phyloP scores from a whole-genome alignment of 208 protist genomes.

The Trypanosoma scelopori region DNA sequence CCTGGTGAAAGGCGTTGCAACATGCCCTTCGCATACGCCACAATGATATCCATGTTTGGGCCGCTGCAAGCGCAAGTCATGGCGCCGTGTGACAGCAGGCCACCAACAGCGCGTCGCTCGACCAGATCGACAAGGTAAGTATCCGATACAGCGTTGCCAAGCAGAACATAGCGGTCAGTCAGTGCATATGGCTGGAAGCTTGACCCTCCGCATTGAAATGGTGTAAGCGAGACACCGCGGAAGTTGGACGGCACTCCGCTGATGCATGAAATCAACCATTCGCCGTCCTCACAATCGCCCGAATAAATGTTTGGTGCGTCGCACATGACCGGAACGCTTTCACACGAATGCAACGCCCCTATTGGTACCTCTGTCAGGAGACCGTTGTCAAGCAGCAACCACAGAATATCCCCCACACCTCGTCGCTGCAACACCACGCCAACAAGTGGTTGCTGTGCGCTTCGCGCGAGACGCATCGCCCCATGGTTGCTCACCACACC shows the following conservation, averaged over 20 bases:
- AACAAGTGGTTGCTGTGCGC: constrained; percentile 1
- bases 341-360: background rate
- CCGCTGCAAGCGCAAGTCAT: constrained; percentile 64
- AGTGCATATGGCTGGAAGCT: constrained; percentile 11
- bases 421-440: constrained; percentile 6
- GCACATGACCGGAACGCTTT: background rate
- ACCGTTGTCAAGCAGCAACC: constrained; percentile 29
- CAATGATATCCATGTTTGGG: constrained; percentile 39
- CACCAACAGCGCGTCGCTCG: constrained; percentile 39
- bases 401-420: constrained; percentile 6
- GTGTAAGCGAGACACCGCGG: constrained; percentile 5
- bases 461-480: constrained; percentile 11
- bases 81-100: constrained; percentile 40
- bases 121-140: constrained; percentile 66
- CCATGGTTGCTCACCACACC: background rate
- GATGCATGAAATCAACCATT: constrained; percentile 23
- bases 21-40: constrained; percentile 38
- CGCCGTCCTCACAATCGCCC: constrained; percentile 32
- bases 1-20: constrained; percentile 34
- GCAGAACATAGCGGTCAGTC: constrained; percentile 52
- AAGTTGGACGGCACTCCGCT: constrained; percentile 29
- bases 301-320: constrained; percentile 21
- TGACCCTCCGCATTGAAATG: constrained; percentile 3
- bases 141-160: constrained; percentile 55
- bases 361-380: constrained; percentile 10